Evolutionary conservation across 2,329 filamentous ascomycete species (phyloP), one percentile per base, ranked within the genome.

Genomic region (Nemania abortiva): DNA sequence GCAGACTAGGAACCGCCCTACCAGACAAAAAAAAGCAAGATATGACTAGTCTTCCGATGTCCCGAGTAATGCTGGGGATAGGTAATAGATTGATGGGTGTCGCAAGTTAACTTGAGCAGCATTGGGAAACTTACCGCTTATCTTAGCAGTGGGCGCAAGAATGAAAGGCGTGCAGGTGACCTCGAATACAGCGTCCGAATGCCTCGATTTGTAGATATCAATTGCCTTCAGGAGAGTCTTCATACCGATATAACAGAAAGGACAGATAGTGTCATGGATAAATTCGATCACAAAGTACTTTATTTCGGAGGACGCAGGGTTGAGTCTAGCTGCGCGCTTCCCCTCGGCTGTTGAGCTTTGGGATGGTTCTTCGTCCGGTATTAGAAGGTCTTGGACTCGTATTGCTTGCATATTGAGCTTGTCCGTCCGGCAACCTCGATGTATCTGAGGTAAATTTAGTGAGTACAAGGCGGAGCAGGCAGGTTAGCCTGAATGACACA

Each of bases 231-330:
- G 81, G 60, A 88, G 79, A 63, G 81, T 82, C 65, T 79, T 82
- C 70, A 85, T 82, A 66, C 82, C 82, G 67, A 87, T 79, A 72
- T 85, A 88, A 72, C 84, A 86, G 79, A 84, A 87, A 3, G 85
- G 84, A 66, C 86, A 88, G 45, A 85, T 78, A 6, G 84, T 80
- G 74, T 88, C 86, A 45, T 83, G 78, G 71, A 86, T 84, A 54
- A 86, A 77, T 56, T 86, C 83, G 67, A 87, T 81, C 11, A 76
- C 77, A 72, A 85, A 79, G 57, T 74, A 69, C 6, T 62, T 82
- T 37, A 55, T 75, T 65, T 69, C 64, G 0, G 65, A 9, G 39
- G 24, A 15, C 27, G 20, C 39, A 27, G 50, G 20, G 24, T 34
- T 27, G 6, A 53, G 15, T 20, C 53, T 55, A 13, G 60, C 6